phyloP scores from a whole-genome alignment of 345 rosid species.

The Citrus cavaleriei region DNA sequence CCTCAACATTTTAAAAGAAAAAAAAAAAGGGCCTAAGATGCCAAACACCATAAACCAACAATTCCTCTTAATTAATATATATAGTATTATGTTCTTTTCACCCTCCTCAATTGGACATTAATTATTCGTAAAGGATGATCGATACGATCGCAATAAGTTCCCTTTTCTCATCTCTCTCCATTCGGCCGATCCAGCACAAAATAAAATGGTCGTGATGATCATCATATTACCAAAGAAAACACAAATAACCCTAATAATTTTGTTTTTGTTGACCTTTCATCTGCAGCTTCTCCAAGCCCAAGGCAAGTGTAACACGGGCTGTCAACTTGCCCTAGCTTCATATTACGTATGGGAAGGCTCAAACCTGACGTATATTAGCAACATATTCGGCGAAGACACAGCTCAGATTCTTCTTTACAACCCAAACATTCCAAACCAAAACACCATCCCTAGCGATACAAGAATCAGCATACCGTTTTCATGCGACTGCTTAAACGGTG shows the following conservation, averaged over 20 bases:
- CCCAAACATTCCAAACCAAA: conserved; percentile 22
- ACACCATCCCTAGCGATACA: conserved; percentile 5
- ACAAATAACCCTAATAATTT: background rate
- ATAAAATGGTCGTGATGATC: background rate
- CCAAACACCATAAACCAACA: conserved; percentile 14
- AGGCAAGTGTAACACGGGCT: conserved; percentile 39
- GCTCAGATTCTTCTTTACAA: conserved; percentile 32
- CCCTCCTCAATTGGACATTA: background rate
- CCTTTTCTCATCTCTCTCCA: background rate
- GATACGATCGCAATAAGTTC: background rate
- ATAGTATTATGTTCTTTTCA: background rate
- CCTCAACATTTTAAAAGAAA: background rate
- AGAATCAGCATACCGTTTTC: conserved; percentile 42
- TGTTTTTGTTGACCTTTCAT: background rate
- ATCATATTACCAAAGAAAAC: background rate
- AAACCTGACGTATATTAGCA: conserved; percentile 41
- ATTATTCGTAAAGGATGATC: too few relatives aligned
- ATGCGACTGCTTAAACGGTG: conserved; percentile 45
- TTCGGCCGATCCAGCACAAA: background rate
- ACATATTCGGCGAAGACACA: conserved; percentile 17
- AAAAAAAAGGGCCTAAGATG: background rate
- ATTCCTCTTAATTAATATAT: background rate
- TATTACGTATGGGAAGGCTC: conserved; percentile 35
- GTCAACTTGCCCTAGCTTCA: conserved; percentile 38
- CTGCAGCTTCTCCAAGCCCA: conserved; percentile 12